A percentile compares a stretch with the other conserved stretches of the same genome.
phyloP scores from a whole-genome alignment of 495 filamentous ascomycete species.

The Aspergillus ellipticus region DNA sequence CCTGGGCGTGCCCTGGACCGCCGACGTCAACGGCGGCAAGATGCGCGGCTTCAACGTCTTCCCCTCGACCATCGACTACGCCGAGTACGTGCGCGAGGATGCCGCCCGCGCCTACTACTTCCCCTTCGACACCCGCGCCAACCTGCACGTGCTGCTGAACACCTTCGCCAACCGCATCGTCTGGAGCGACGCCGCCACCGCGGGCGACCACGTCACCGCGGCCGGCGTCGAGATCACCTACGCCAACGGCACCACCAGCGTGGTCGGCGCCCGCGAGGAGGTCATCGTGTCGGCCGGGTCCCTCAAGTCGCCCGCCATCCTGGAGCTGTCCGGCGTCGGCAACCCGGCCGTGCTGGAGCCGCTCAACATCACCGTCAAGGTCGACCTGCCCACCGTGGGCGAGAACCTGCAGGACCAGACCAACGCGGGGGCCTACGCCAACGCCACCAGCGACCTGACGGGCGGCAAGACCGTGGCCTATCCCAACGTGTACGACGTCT shows the following conservation, averaged over 20 bases:
- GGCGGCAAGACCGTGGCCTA: slow-evolving; percentile 5
- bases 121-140: slow-evolving; percentile 25
- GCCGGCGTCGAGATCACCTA: slow-evolving; percentile 24
- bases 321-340: slow-evolving; percentile 63
- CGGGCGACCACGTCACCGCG: slow-evolving; percentile 13
- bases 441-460: slow-evolving; percentile 9
- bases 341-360: slow-evolving; percentile 30
- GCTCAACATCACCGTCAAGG: slow-evolving; percentile 34
- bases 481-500: slow-evolving; percentile 23
- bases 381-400: slow-evolving; percentile 43
- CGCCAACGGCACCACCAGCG: slow-evolving; percentile 11
- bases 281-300: slow-evolving; percentile 58
- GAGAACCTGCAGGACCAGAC: slow-evolving; percentile 49
- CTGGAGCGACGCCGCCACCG: slow-evolving; percentile 15
- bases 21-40: slow-evolving; percentile 37
- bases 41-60: slow-evolving; percentile 38
- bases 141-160: slow-evolving; percentile 31
- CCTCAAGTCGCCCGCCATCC: slow-evolving; percentile 52
- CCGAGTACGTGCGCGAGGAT: slow-evolving; percentile 48
- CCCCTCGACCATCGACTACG: slow-evolving; percentile 36
- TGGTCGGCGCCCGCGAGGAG: slow-evolving; percentile 49
- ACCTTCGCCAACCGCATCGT: slow-evolving; percentile 33
- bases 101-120: slow-evolving; percentile 49
- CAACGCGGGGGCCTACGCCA: slow-evolving; percentile 1
- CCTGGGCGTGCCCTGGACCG: slow-evolving; percentile 34